Evolutionary conservation across 164 flowering plant genomes (phyloP).

Genomic region (Sextonia rubra): DNA sequence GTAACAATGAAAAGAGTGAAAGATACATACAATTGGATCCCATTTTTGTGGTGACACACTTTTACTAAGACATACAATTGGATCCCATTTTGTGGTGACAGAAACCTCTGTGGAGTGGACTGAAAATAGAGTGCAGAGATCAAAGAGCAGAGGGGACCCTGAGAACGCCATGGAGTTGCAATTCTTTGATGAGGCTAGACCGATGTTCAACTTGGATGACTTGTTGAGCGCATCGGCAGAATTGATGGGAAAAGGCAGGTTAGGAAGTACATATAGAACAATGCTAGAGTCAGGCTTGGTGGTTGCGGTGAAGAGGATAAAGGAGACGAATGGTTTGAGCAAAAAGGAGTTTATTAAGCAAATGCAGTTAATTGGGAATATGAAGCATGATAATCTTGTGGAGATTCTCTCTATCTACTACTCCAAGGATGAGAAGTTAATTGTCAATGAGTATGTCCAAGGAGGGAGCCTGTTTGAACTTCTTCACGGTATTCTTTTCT

Average conservation of each 20-base stretch:
- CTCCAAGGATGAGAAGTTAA: slow-evolving; percentile 56
- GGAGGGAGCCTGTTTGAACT: slow-evolving; percentile 43
- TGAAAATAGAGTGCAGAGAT: slow-evolving; percentile 16
- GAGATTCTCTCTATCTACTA: slow-evolving; percentile 41
- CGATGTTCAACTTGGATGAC: slow-evolving; percentile 55
- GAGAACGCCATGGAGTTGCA: slow-evolving; percentile 32
- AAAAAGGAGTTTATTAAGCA: slow-evolving; percentile 50
- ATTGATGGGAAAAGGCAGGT: slow-evolving; percentile 43
- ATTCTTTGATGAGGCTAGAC: slow-evolving; percentile 35
- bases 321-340: slow-evolving; percentile 30
- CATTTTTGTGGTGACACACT: slow-evolving; percentile 4
- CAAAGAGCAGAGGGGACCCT: slow-evolving; percentile 25
- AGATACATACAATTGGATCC: background rate
- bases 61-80: background rate
- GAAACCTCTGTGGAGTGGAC: slow-evolving; percentile 7
- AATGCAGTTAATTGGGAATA: slow-evolving; percentile 48
- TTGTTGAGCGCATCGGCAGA: slow-evolving; percentile 57
- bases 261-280: slow-evolving; percentile 55
- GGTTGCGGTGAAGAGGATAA: slow-evolving; percentile 52
- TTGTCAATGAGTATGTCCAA: slow-evolving; percentile 46
- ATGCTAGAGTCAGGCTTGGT: slow-evolving; percentile 38
- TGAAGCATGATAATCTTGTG: slow-evolving; percentile 52
- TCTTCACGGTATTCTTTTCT: slow-evolving; percentile 44
- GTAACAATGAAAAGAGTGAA: too few species aligned
- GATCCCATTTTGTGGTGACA: slow-evolving; percentile 1